A percentile compares a stretch with the other conserved stretches of the same genome.
phyloP scores from a whole-genome alignment of 345 rosid species.

The Corchorus capsularis region DNA sequence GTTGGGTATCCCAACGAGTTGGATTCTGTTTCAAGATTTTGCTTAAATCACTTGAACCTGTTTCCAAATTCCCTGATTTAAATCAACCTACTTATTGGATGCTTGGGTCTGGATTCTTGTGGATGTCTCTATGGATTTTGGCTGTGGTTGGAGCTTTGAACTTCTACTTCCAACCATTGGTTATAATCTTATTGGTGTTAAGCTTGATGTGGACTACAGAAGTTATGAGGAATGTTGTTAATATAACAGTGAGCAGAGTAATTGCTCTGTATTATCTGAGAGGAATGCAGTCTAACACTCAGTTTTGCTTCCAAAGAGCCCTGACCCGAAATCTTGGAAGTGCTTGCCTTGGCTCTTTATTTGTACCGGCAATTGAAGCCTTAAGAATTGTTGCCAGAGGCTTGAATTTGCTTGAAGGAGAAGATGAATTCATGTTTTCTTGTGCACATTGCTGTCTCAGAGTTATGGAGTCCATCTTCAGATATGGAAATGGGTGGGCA shows the following conservation, averaged over 20 bases:
- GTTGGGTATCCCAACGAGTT: constrained; percentile 75
- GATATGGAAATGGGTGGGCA: constrained; percentile 95
- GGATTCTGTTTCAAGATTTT: constrained; percentile 63
- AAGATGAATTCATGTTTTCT: constrained; percentile 97
- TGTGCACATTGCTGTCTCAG: constrained; percentile 97
- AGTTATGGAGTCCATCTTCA: constrained; percentile 76
- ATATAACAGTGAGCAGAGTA: constrained; percentile 77
- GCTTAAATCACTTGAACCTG: constrained; percentile 67
- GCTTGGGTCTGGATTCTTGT: constrained; percentile 84
- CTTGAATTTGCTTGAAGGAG: constrained; percentile 88
- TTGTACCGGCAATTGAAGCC: constrained; percentile 90
- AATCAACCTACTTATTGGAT: constrained; percentile 79
- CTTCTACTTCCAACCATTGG: constrained; percentile 55
- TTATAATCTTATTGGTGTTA: constrained; percentile 50
- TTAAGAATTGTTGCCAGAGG: constrained; percentile 82
- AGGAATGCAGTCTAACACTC: constrained; percentile 88
- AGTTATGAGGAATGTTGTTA: constrained; percentile 93
- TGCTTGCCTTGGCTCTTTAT: constrained; percentile 91
- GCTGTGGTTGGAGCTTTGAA: constrained; percentile 90
- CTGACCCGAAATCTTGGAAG: constrained; percentile 81
- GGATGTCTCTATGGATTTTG: constrained; percentile 97
- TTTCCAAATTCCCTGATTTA: constrained; percentile 70
- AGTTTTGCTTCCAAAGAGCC: constrained; percentile 90
- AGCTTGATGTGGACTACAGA: constrained; percentile 89
- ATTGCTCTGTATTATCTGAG: constrained; percentile 77